Conservation (phyloP, 208 protist species). For the Leishmania amazonensis region DNA sequence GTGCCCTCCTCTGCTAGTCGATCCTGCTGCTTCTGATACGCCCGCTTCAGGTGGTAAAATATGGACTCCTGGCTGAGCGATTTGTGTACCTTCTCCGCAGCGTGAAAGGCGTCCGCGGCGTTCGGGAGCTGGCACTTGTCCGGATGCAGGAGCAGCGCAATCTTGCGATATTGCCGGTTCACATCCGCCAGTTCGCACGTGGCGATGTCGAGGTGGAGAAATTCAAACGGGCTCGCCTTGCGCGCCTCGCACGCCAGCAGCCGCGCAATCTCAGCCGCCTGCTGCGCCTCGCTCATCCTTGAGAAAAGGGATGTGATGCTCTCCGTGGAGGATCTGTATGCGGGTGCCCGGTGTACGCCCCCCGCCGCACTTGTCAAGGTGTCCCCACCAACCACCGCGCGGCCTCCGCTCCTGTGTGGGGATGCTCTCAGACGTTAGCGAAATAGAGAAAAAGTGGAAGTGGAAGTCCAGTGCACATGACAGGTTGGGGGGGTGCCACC, state of each 20-base stretch:
- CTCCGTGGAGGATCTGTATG: background rate
- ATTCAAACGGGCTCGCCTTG: constrained; percentile 54
- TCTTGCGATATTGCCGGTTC: constrained; percentile 67
- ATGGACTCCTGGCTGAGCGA: constrained; percentile 71
- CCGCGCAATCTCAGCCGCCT: constrained; percentile 63
- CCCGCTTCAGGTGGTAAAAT: constrained; percentile 71
- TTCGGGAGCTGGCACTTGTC: constrained; percentile 88
- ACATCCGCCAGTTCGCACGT: constrained; percentile 64
- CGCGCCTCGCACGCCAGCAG: constrained; percentile 53
- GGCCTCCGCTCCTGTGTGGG: background rate
- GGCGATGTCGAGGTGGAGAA: constrained; percentile 69
- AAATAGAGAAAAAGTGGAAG: background rate
- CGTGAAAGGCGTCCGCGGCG: constrained; percentile 79
- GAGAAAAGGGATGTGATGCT: background rate
- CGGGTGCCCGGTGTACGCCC: background rate
- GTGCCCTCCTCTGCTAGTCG: constrained; percentile 44
- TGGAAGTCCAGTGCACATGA: background rate
- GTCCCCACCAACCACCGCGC: background rate
- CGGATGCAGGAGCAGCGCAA: constrained; percentile 87
- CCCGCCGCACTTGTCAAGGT: background rate
- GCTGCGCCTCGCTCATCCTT: constrained; percentile 43
- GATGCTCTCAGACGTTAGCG: background rate
- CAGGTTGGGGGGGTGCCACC: background rate
- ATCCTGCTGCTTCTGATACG: constrained; percentile 58
- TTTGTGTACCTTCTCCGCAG: constrained; percentile 84